Evolutionary conservation across 306 rosid species (phyloP).

Genomic region (Pyrus bretschneideri): DNA sequence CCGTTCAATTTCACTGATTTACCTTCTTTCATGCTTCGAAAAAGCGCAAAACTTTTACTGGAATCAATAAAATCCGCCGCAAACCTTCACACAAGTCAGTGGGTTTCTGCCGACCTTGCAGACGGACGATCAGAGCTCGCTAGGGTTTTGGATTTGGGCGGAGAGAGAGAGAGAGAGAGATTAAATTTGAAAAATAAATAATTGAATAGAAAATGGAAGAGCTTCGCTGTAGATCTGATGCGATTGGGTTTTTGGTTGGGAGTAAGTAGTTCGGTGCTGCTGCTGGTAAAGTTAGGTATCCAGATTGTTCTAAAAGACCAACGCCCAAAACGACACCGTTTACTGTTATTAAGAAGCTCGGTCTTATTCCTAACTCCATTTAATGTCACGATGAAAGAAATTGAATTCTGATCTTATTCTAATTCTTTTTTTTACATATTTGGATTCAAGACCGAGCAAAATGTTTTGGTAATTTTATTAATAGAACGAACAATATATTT

Average conservation of each 20-base stretch:
- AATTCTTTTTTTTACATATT: too few relatives aligned
- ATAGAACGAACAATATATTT: too few relatives aligned
- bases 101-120: neutral
- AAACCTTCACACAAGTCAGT: conserved; percentile 1
- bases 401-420: too few relatives aligned
- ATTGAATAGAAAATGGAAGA: neutral
- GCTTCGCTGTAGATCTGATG: neutral
- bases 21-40: conserved; percentile 74
- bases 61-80: neutral
- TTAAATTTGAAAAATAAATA: neutral
- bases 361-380: too few relatives aligned
- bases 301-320: too few relatives aligned
- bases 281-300: too few relatives aligned
- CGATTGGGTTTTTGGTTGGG: neutral
- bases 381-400: too few relatives aligned
- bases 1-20: conserved; percentile 55
- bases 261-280: neutral
- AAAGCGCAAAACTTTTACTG: neutral
- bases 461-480: too few relatives aligned
- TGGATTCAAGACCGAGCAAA: too few relatives aligned
- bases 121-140: neutral
- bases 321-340: too few relatives aligned
- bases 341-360: rapidly evolving
- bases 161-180: neutral
- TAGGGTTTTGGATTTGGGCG: conserved; percentile 44